phyloP scores from a whole-genome alignment of 257 asterid genomes.

The Solanum gracilifrons region DNA sequence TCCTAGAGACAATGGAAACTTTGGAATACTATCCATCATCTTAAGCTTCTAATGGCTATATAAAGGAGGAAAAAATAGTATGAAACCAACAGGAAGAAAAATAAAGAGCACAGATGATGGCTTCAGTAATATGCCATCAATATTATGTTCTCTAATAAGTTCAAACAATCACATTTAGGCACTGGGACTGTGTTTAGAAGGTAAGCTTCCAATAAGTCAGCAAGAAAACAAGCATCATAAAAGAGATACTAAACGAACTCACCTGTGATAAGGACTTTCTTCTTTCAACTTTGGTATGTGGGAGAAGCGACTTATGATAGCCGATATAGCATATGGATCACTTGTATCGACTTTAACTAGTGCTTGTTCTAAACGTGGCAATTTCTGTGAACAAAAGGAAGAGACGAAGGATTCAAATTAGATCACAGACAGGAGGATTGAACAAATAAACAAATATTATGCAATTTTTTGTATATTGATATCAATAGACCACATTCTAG shows the following conservation, averaged over 20 bases:
- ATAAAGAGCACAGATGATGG: background rate
- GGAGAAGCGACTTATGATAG: constrained; percentile 44
- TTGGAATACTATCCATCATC: background rate
- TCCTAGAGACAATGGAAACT: background rate
- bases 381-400: constrained; percentile 28
- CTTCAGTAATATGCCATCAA: background rate
- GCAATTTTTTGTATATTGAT: accelerated
- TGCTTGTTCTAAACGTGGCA: constrained; percentile 48
- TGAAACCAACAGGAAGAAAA: background rate
- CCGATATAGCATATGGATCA: constrained; percentile 49
- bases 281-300: constrained; percentile 41
- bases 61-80: background rate
- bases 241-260: background rate
- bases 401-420: background rate
- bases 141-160: background rate
- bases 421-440: background rate
- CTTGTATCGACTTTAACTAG: constrained; percentile 42
- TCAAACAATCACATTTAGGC: background rate
- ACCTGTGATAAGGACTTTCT: constrained; percentile 56
- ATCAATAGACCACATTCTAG: too few species aligned
- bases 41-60: background rate
- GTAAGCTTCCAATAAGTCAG: background rate
- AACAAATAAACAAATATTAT: too few species aligned
- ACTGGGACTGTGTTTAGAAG: background rate
- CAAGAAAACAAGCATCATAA: background rate